Evolutionary conservation across 768 basidiomycete genomes (phyloP).

Genomic region (Leccinum variicolor): DNA sequence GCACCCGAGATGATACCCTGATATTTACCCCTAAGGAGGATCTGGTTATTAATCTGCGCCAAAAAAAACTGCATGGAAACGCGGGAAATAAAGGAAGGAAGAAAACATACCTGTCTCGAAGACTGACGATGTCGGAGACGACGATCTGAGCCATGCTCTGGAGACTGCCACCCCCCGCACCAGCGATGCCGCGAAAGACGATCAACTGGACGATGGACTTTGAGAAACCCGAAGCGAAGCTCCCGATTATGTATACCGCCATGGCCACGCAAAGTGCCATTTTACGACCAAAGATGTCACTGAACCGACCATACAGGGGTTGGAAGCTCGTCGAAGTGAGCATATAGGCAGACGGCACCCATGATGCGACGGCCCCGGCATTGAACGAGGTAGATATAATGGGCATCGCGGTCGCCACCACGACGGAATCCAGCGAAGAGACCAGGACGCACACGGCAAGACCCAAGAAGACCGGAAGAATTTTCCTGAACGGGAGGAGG

Average conservation of each 20-base stretch:
- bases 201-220: constrained; percentile 65
- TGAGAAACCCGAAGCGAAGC: constrained; percentile 63
- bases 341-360: constrained; percentile 74
- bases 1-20: constrained; percentile 69
- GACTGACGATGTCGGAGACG: constrained; percentile 67
- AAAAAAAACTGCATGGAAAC: background rate
- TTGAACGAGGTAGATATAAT: constrained; percentile 65
- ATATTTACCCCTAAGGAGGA: constrained; percentile 58
- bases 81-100: background rate
- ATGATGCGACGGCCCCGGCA: constrained; percentile 44
- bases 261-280: constrained; percentile 53
- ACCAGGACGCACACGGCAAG: constrained; percentile 60
- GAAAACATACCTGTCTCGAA: constrained; percentile 54
- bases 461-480: constrained; percentile 60
- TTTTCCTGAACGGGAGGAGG: constrained; percentile 60
- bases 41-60: background rate
- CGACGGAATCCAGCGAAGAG: constrained; percentile 65
- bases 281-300: constrained; percentile 69
- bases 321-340: constrained; percentile 46
- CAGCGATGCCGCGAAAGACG: constrained; percentile 63
- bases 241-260: constrained; percentile 63
- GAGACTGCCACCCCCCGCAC: constrained; percentile 70
- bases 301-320: constrained; percentile 57
- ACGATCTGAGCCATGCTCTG: constrained; percentile 69
- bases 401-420: constrained; percentile 72